phyloP scores from a whole-genome alignment of 305 asterid genomes.

The Fraxinus dipetala region DNA sequence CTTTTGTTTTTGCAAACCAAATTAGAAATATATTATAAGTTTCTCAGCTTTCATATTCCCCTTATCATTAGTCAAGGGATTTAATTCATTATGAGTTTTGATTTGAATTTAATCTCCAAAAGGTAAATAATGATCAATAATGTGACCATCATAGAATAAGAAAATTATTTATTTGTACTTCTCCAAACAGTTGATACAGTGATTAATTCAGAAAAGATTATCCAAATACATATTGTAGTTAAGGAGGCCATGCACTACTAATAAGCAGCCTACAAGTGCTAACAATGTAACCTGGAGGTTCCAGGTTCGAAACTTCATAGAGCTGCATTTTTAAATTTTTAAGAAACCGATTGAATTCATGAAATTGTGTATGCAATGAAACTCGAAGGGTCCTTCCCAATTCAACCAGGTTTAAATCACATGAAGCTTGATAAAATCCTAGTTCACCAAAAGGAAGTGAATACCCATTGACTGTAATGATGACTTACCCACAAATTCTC shows the following conservation, averaged over 20 bases:
- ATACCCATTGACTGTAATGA: slow-evolving; percentile 13
- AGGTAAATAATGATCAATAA: not conserved
- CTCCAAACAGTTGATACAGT: not conserved
- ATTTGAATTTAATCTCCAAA: not conserved
- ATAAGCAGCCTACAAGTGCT: not conserved
- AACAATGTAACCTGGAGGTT: not conserved
- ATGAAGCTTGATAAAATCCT: not conserved
- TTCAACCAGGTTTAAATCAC: not conserved
- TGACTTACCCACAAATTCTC: slow-evolving; percentile 82
- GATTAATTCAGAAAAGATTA: not conserved
- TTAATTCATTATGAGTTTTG: not conserved
- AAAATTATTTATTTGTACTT: not conserved
- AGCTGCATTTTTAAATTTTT: not conserved
- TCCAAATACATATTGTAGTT: not conserved
- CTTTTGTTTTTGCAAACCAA: not conserved
- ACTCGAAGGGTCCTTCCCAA: not conserved
- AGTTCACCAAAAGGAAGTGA: slow-evolving; percentile 9
- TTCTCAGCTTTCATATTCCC: not conserved
- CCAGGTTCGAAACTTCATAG: not conserved
- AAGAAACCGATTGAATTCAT: not conserved
- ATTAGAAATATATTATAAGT: not conserved
- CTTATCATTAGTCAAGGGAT: not conserved
- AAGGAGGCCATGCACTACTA: not conserved
- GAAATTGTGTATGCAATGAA: not conserved
- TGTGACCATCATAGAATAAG: not conserved